A percentile compares a stretch with the other conserved stretches of the same genome.
phyloP scores from a whole-genome alignment of 108 stramenopile species.

The Chaetoceros muelleri region DNA sequence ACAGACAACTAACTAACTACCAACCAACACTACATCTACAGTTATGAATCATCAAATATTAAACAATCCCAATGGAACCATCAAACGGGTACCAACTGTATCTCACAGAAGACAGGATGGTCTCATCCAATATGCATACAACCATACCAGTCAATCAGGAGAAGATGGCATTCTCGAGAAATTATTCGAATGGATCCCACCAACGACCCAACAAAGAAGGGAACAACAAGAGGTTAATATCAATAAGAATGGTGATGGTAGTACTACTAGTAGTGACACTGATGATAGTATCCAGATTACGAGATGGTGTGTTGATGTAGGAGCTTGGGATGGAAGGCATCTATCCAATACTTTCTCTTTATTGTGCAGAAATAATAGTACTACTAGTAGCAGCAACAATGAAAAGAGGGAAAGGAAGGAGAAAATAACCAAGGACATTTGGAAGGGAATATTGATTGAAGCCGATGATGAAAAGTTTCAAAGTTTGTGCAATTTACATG shows the following conservation, averaged over 20 bases:
- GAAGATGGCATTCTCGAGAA: constrained; percentile 69
- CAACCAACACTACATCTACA: too few species aligned
- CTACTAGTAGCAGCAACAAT: neutral
- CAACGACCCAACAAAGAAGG: too few species aligned
- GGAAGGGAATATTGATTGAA: constrained; percentile 68
- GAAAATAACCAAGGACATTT: constrained; percentile 7
- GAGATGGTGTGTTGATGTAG: constrained; percentile 67
- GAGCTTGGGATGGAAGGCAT: constrained; percentile 81
- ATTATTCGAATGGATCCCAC: constrained; percentile 39
- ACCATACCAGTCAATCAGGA: constrained; percentile 58
- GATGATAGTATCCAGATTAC: too few species aligned
- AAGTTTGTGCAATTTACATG: constrained; percentile 36
- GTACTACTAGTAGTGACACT: neutral
- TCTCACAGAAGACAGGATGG: constrained; percentile 36
- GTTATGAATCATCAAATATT: too few species aligned
- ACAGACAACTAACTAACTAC: too few species aligned
- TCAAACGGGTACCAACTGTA: neutral
- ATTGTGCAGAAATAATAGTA: constrained; percentile 8
- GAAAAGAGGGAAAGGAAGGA: neutral
- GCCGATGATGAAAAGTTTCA: constrained; percentile 45
- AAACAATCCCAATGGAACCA: neutral
- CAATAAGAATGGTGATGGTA: too few species aligned
- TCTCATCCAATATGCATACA: constrained; percentile 45
- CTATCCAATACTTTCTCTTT: constrained; percentile 63
- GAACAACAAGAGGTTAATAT: too few species aligned